Conservation (phyloP, 306 rosid species). For the Gillenia trifoliata region DNA sequence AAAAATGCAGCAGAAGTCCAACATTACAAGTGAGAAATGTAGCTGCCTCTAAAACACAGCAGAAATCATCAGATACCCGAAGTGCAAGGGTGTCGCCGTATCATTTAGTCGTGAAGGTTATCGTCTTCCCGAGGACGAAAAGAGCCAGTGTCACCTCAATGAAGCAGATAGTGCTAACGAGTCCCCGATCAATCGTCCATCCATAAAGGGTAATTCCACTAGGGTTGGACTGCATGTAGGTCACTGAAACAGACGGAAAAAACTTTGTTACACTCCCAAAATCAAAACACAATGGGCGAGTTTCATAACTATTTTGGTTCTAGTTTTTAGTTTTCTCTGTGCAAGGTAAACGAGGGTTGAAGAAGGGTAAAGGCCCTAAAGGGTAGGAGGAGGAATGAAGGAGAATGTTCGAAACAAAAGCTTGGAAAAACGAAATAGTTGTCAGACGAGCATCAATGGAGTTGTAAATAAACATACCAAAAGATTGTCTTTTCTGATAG, state of each 20-base stretch:
- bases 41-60: neutral
- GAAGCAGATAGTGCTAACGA: slow-evolving; percentile 32
- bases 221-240: slow-evolving; percentile 34
- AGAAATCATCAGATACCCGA: too few relatives aligned
- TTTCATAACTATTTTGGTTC: too few relatives aligned
- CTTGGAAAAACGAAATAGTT: neutral
- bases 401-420: neutral
- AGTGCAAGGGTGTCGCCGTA: too few relatives aligned
- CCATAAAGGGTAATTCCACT: slow-evolving; percentile 38
- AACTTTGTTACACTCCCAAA: neutral
- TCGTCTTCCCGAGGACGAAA: slow-evolving; percentile 47
- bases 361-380: too few relatives aligned
- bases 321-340: too few relatives aligned
- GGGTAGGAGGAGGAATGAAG: too few relatives aligned
- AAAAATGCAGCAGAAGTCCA: neutral
- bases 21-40: neutral
- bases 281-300: neutral
- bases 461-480: slow-evolving; percentile 26
- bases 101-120: slow-evolving; percentile 22
- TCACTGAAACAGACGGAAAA: slow-evolving; percentile 40
- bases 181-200: slow-evolving; percentile 40
- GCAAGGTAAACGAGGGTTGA: too few relatives aligned
- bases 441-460: too few relatives aligned
- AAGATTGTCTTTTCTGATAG: slow-evolving; percentile 40
- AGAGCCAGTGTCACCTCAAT: slow-evolving; percentile 39